A percentile compares a stretch with the other conserved stretches of the same genome.
Conservation (phyloP, 768 basidiomycete genomes). For the Podaxis rugospora region DNA sequence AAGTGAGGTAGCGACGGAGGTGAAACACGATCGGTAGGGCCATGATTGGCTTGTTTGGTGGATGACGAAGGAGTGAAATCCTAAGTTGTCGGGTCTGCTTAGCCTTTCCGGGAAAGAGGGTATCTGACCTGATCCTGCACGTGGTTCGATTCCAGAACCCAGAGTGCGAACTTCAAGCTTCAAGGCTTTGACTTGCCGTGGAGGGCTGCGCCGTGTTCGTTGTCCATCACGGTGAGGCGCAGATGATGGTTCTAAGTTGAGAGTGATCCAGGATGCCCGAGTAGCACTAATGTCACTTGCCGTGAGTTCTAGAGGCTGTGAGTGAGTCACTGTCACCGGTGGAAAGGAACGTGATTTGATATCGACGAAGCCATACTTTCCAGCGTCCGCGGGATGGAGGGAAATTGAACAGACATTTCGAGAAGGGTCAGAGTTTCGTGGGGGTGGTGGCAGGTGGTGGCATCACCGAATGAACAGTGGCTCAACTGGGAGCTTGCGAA, state of each 20-base stretch:
- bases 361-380: background rate
- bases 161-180: background rate
- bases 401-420: conserved; percentile 10
- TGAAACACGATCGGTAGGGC: conserved; percentile 10
- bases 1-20: background rate
- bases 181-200: background rate
- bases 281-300: no score
- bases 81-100: conserved; percentile 1
- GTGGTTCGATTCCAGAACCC: background rate
- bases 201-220: background rate
- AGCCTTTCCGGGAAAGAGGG: background rate
- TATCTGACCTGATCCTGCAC: background rate
- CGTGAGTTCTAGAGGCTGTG: background rate
- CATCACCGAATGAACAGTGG: background rate
- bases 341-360: conserved; percentile 4
- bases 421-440: conserved; percentile 26
- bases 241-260: background rate
- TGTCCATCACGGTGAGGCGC: background rate
- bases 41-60: background rate
- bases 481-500: background rate
- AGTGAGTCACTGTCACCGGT: conserved; percentile 5
- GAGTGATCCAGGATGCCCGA: conserved; percentile 6
- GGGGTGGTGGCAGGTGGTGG: background rate
- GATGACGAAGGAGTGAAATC: background rate
- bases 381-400: conserved; percentile 19